These are phyloP conservation scores for Nannizzia gypsea DNA, from an alignment of 2,329 filamentous ascomycete genomes.

Conservation along the genomic window DNA sequence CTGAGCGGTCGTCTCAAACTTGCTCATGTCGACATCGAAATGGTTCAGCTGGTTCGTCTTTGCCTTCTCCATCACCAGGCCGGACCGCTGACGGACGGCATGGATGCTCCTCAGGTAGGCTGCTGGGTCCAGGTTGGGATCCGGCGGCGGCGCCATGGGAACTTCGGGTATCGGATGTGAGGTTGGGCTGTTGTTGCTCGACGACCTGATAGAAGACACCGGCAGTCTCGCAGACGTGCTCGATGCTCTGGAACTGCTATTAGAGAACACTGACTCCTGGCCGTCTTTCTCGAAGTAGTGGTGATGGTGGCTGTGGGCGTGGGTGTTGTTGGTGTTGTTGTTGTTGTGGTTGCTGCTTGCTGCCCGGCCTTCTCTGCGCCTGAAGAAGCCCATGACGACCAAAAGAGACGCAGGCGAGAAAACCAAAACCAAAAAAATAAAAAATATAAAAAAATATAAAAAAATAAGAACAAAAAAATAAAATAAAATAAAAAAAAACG, in stretches of 20 bases:
- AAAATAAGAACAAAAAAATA: too few relatives aligned
- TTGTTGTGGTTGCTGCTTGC: constrained; percentile 6
- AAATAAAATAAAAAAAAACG: too few relatives aligned
- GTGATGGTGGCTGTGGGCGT: background rate
- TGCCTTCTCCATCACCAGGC: constrained; percentile 63
- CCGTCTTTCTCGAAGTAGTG: constrained; percentile 25
- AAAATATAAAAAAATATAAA: background rate
- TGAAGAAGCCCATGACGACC: constrained; percentile 31
- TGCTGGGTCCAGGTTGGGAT: constrained; percentile 76
- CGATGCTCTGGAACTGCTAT: constrained; percentile 34
- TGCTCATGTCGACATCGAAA: constrained; percentile 77
- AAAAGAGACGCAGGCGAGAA: background rate
- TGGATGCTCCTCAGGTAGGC: constrained; percentile 84
- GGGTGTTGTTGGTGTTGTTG: too few relatives aligned
- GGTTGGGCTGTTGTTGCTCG: constrained; percentile 34
- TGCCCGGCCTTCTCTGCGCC: constrained; percentile 34
- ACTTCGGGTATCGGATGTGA: constrained; percentile 52
- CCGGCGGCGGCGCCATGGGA: constrained; percentile 70
- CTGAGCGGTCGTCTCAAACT: constrained; percentile 69
- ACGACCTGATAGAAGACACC: constrained; percentile 26
- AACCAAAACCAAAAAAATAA: background rate
- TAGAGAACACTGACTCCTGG: constrained; percentile 27
- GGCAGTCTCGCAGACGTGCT: constrained; percentile 42
- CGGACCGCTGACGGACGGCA: constrained; percentile 69
- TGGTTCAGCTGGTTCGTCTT: constrained; percentile 66